These are phyloP conservation scores for Cinchona pubescens DNA, from an alignment of 257 asterid genomes.

Conservation along the genomic window DNA sequence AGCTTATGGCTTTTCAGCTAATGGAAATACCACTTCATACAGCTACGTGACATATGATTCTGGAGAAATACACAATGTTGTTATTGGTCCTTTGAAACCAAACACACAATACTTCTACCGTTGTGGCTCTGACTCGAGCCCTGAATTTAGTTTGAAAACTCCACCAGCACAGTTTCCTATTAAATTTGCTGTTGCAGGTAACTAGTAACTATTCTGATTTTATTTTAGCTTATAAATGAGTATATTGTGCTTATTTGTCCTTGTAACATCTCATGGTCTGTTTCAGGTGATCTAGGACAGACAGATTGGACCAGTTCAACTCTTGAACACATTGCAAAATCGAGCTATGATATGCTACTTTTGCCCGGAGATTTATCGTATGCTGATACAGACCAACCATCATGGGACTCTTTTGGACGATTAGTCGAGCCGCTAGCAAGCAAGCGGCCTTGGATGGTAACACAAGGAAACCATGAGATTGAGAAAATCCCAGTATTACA, in stretches of 20 bases:
- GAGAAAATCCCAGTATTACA: slow-evolving; percentile 48
- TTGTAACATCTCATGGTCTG: not conserved
- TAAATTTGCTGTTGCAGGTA: slow-evolving; percentile 60
- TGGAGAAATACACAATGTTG: slow-evolving; percentile 59
- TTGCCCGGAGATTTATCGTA: slow-evolving; percentile 78
- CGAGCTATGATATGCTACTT: slow-evolving; percentile 52
- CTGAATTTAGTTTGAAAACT: slow-evolving; percentile 52
- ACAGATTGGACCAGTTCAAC: slow-evolving; percentile 72
- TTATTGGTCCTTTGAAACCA: slow-evolving; percentile 67
- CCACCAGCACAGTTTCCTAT: slow-evolving; percentile 56
- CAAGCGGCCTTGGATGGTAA: slow-evolving; percentile 88
- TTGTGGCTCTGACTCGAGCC: slow-evolving; percentile 37
- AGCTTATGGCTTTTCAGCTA: slow-evolving; percentile 37
- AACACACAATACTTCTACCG: slow-evolving; percentile 52
- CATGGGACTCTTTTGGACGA: slow-evolving; percentile 77
- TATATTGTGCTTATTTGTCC: not conserved
- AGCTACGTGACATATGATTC: slow-evolving; percentile 40
- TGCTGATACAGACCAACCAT: slow-evolving; percentile 45
- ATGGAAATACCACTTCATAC: slow-evolving; percentile 41
- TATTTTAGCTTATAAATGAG: not conserved
- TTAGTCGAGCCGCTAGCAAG: slow-evolving; percentile 66
- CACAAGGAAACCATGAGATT: slow-evolving; percentile 83
- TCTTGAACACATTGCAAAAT: slow-evolving; percentile 50
- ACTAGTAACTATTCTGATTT: not conserved
- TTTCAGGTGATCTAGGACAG: slow-evolving; percentile 78